phyloP scores from a whole-genome alignment of 2,329 filamentous ascomycete genomes.

The Fusarium euwallaceae region DNA sequence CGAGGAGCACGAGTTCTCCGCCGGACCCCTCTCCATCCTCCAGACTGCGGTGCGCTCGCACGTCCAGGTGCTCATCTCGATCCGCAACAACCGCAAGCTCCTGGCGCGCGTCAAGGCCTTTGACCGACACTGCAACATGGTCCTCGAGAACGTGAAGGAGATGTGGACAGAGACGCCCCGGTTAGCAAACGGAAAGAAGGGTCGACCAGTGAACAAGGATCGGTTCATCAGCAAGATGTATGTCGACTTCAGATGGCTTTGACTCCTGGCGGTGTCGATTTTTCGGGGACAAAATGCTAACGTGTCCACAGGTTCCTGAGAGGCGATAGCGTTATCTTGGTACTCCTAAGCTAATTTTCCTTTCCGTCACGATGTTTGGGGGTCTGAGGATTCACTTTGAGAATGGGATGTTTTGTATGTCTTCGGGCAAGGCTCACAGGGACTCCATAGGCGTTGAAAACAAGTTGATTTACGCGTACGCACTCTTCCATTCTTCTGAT shows the following conservation, averaged over 20 bases:
- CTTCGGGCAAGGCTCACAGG: constrained; percentile 49
- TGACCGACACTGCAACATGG: constrained; percentile 99
- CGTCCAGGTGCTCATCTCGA: constrained; percentile 95
- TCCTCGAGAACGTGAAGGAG: constrained; percentile 92
- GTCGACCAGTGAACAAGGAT: constrained; percentile 95
- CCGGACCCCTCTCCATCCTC: constrained; percentile 82
- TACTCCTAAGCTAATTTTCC: constrained; percentile 76
- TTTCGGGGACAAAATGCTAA: constrained; percentile 31
- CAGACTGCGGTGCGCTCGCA: constrained; percentile 96
- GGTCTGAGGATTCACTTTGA: constrained; percentile 39
- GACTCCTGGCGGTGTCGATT: constrained; percentile 23
- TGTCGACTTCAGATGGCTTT: constrained; percentile 50
- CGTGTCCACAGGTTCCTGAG: constrained; percentile 77
- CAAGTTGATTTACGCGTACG: constrained; percentile 42
- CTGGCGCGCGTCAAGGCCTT: constrained; percentile 98
- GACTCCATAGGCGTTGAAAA: constrained; percentile 57
- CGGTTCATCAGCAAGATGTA: constrained; percentile 98
- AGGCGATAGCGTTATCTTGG: constrained; percentile 89
- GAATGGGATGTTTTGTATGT: constrained; percentile 47
- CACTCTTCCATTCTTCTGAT: constrained; percentile 14
- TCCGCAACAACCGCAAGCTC: constrained; percentile 98
- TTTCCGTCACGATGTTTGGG: constrained; percentile 30
- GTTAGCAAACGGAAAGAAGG: constrained; percentile 87
- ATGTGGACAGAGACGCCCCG: constrained; percentile 99
- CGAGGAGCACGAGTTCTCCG: constrained; percentile 68